Percentiles rank a stretch among this genome's conserved stretches.
phyloP scores from a whole-genome alignment of 2,329 filamentous ascomycete species.

The Trichoderma citrinoviride region DNA sequence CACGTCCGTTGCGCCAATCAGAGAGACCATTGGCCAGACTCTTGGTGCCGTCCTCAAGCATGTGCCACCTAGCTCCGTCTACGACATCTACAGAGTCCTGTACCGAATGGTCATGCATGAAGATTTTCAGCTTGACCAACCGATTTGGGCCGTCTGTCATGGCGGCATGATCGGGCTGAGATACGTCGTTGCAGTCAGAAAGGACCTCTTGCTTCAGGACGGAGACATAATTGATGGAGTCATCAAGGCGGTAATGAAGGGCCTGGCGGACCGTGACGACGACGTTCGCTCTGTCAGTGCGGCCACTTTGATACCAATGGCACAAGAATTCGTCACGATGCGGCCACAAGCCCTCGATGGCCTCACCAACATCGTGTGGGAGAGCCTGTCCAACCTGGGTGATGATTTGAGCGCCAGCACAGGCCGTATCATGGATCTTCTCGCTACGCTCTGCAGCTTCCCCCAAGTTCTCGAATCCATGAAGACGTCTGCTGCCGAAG shows the following conservation, averaged over 20 bases:
- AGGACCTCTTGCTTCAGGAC: constrained; percentile 83
- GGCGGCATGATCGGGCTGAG: constrained; percentile 96
- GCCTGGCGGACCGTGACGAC: constrained; percentile 84
- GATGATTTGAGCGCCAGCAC: constrained; percentile 97
- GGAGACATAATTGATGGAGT: constrained; percentile 88
- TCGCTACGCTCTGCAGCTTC: constrained; percentile 94
- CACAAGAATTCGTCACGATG: constrained; percentile 87
- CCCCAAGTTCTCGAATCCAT: constrained; percentile 89
- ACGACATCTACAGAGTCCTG: constrained; percentile 79
- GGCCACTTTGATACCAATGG: constrained; percentile 94
- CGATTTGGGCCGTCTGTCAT: constrained; percentile 92
- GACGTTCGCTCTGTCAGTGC: constrained; percentile 96
- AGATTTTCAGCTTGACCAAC: constrained; percentile 68
- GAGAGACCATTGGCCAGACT: constrained; percentile 92
- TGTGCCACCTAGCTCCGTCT: constrained; percentile 73
- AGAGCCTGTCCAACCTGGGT: constrained; percentile 92
- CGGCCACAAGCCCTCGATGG: constrained; percentile 73
- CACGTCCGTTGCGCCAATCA: constrained; percentile 91
- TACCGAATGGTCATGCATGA: constrained; percentile 90
- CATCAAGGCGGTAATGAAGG: constrained; percentile 89
- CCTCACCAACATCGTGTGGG: constrained; percentile 94
- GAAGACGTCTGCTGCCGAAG: constrained; percentile 80
- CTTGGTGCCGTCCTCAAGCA: constrained; percentile 86
- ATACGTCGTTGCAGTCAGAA: constrained; percentile 92
- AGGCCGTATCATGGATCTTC: constrained; percentile 95